Evolutionary conservation across 1,284 basidiomycete species (phyloP).

Genomic region (Cutaneotrichosporon cyanovorans): DNA sequence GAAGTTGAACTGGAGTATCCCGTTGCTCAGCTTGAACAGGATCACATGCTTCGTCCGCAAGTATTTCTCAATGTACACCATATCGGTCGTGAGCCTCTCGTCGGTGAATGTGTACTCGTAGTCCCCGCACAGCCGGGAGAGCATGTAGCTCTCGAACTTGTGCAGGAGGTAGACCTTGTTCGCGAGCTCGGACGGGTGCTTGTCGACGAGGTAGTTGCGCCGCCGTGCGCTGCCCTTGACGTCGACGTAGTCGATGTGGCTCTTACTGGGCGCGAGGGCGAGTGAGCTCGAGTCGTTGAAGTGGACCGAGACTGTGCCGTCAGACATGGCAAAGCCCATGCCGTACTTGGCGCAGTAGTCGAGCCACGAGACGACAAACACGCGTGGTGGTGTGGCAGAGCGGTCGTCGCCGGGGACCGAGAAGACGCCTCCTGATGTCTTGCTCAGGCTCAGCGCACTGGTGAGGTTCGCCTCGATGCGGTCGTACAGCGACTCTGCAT

Average conservation of each 20-base stretch:
- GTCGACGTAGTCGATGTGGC: conserved; percentile 77
- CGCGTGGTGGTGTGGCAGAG: conserved; percentile 53
- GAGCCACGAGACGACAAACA: conserved; percentile 95
- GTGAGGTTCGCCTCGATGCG: conserved; percentile 55
- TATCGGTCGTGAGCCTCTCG: conserved; percentile 59
- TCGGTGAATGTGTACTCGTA: conserved; percentile 72
- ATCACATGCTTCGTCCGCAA: conserved; percentile 94
- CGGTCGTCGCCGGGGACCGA: neutral
- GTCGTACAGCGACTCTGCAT: conserved; percentile 6
- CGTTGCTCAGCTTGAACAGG: conserved; percentile 91
- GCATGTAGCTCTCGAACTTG: conserved; percentile 88
- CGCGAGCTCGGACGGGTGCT: conserved; percentile 55
- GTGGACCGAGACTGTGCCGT: conserved; percentile 88
- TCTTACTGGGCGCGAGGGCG: conserved; percentile 72
- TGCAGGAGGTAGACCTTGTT: conserved; percentile 83
- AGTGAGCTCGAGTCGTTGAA: conserved; percentile 91
- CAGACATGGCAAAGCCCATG: conserved; percentile 92
- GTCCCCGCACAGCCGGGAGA: conserved; percentile 72
- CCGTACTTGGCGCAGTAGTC: conserved; percentile 99
- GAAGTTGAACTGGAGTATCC: conserved; percentile 88
- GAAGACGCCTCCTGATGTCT: neutral
- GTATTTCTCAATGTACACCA: conserved; percentile 94
- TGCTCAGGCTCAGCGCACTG: conserved; percentile 29
- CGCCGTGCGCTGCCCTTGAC: conserved; percentile 19
- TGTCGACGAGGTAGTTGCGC: conserved; percentile 37